Conservation (phyloP, 2,329 filamentous ascomycete species). For the Ceratocystis cacaofunesta region DNA sequence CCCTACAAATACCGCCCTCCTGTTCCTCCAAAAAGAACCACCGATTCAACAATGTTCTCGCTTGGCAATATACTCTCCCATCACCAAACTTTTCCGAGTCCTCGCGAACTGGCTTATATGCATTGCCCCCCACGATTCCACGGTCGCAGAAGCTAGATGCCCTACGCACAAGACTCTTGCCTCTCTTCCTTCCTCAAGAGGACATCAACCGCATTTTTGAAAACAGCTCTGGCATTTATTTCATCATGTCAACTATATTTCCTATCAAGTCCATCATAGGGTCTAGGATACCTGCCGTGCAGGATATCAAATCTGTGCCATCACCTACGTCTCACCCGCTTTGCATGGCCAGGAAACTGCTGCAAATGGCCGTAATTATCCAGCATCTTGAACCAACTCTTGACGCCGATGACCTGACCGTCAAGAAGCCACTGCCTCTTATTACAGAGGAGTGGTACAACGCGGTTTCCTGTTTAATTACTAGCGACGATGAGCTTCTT, state of each 20-base stretch:
- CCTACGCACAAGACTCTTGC: slow-evolving; percentile 18
- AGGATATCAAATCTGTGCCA: slow-evolving; percentile 24
- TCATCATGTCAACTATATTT: slow-evolving; percentile 24
- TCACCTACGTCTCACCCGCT: slow-evolving; percentile 33
- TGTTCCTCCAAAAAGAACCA: neutral
- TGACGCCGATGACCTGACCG: slow-evolving; percentile 22
- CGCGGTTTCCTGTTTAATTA: slow-evolving; percentile 28
- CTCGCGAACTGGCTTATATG: slow-evolving; percentile 1
- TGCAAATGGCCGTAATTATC: slow-evolving; percentile 32
- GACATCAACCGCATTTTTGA: slow-evolving; percentile 24
- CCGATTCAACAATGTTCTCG: slow-evolving; percentile 5
- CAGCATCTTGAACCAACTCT: slow-evolving; percentile 30
- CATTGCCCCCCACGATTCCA: slow-evolving; percentile 1
- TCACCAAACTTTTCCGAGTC: slow-evolving; percentile 9
- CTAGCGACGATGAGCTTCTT: slow-evolving; percentile 36
- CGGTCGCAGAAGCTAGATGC: slow-evolving; percentile 16
- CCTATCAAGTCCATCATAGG: slow-evolving; percentile 21
- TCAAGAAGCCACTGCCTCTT: slow-evolving; percentile 19
- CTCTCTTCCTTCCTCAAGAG: slow-evolving; percentile 25
- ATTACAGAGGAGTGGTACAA: slow-evolving; percentile 24
- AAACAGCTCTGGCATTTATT: slow-evolving; percentile 21
- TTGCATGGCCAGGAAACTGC: slow-evolving; percentile 32
- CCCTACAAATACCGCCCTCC: neutral
- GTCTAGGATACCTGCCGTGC: slow-evolving; percentile 19
- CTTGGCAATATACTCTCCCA: slow-evolving; percentile 12